These are phyloP conservation scores for Leccinum subrobustum DNA, from an alignment of 1,284 basidiomycete genomes.

Conservation along the genomic window DNA sequence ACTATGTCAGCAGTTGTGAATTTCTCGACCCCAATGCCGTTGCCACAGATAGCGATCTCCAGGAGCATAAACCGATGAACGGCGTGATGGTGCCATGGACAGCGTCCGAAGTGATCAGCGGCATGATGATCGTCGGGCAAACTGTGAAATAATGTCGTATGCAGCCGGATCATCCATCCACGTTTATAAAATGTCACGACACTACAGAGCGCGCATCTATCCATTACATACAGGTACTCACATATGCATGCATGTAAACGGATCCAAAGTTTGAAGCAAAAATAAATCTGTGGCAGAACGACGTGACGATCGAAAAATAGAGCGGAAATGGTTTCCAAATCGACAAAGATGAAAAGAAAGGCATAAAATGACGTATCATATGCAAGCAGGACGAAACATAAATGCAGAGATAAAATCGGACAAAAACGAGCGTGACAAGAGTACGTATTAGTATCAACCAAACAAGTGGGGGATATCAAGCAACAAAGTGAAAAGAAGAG, in stretches of 20 bases:
- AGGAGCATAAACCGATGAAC: no score
- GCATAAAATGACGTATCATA: background rate
- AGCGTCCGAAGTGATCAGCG: background rate
- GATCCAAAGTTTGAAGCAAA: background rate
- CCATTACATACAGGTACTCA: background rate
- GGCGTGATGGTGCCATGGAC: no score
- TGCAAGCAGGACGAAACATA: background rate
- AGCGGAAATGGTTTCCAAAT: background rate
- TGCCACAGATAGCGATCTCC: no score
- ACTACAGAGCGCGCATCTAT: background rate
- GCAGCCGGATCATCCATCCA: no score
- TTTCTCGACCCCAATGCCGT: no score
- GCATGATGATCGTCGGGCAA: background rate
- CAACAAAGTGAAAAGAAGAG: background rate
- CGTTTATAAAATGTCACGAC: no score
- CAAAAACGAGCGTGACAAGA: conserved; percentile 4
- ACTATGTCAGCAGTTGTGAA: no score
- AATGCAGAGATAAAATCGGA: background rate
- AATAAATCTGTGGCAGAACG: background rate
- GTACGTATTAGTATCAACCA: background rate
- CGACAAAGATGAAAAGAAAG: background rate
- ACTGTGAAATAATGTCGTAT: background rate
- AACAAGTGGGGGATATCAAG: conserved; percentile 10
- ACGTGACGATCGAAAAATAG: background rate
- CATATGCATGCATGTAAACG: background rate